Conservation (phyloP, 2,329 filamentous ascomycete species). For the Metarhizium rileyi region DNA sequence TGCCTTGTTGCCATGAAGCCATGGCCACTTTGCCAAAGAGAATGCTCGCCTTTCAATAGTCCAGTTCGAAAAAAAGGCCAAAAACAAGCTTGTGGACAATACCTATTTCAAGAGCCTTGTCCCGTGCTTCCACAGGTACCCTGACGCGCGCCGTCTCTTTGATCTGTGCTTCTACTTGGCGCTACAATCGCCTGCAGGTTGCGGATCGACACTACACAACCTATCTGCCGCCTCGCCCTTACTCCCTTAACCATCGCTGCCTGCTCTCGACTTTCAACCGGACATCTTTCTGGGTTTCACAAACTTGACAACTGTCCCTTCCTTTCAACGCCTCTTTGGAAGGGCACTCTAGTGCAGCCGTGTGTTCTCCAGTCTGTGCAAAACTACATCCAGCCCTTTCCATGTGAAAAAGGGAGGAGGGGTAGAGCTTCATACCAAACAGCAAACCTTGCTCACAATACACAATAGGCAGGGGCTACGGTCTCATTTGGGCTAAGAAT, state of each 20-base stretch:
- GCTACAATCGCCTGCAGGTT: constrained; percentile 9
- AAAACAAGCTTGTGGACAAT: neutral
- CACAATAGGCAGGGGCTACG: neutral
- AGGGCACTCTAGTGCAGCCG: constrained; percentile 5
- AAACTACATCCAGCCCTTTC: neutral
- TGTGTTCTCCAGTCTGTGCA: neutral
- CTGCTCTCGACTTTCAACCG: neutral
- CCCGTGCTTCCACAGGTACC: neutral
- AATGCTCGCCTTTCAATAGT: neutral
- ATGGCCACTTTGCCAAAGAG: neutral
- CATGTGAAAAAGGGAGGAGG: constrained; percentile 1
- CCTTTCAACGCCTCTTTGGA: neutral
- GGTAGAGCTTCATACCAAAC: neutral
- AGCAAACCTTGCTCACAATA: neutral
- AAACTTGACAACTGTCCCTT: constrained; percentile 1
- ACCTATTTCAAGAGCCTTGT: neutral
- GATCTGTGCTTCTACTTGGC: constrained; percentile 2
- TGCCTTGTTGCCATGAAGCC: neutral
- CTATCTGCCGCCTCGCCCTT: constrained; percentile 5
- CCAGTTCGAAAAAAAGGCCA: neutral
- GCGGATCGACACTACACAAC: constrained; percentile 13
- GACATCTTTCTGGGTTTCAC: constrained; percentile 1
- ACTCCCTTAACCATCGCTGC: constrained; percentile 5
- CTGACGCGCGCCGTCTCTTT: neutral
- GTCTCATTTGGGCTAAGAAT: neutral